Base-by-base conservation (phyloP, 352 stramenopile species). In the Globisporangium iwayamae region DNA sequence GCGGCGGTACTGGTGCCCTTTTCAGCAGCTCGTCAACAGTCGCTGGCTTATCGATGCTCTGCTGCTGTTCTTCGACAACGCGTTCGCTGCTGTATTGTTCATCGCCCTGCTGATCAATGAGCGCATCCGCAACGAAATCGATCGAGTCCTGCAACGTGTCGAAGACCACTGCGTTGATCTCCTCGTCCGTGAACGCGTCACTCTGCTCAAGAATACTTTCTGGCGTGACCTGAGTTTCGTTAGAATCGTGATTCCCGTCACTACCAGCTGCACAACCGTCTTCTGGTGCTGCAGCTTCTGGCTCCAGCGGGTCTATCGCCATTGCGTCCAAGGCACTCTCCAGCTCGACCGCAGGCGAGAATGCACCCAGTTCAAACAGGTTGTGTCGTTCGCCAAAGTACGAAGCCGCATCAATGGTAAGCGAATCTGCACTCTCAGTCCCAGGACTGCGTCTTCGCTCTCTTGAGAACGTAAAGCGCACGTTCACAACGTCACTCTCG, bases 381-480 rank as follows among this genome's bases (percentile, higher is more conserved):
- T 47, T 67, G 63, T 73, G 4, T 10, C 34, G 38, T 5, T 14
- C n/a, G 1, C 3, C 48, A 59, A 36, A 50, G 48, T 14, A 45
- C n/a, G 57, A 32, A 3, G 55, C 20, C 9, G 55, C 8, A 4
- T 41, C 28, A 32, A 55, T 34, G 9, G 28, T 22, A 6, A 53
- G 13, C 28, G 28, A 16, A 34, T 53, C 43, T 10, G 30, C 28
- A 14, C 28, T 25, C 8, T 32, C 41, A 28, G n/a, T 28, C 41
- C n/a, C 32, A 18, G 32, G 5, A 4, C 62, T 38, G 7, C 39
- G 16, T 10, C 45, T 67, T 22, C 72, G 55, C 56, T 68, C 63
- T 34, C 73, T 68, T 1, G 75, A 85, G 63, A 86, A 85, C 3
- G 78, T 88, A 53, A 89, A 89, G 5, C 78, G 74, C 22, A 91